Conservation (phyloP, 306 rosid genomes). For the Inga leiocalycina region DNA sequence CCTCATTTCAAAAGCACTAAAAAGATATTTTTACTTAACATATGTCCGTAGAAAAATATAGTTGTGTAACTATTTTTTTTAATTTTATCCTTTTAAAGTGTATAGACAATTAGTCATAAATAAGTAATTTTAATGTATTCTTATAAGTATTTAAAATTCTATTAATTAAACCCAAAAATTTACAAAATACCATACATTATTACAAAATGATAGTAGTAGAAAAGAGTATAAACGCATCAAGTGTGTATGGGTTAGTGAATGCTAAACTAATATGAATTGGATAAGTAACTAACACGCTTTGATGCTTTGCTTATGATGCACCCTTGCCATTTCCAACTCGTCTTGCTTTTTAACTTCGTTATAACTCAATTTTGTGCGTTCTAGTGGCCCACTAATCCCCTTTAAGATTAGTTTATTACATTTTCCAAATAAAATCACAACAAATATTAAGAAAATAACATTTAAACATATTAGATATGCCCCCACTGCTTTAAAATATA, state of each 20-base stretch:
- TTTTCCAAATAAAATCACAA: neutral
- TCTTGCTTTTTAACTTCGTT: neutral
- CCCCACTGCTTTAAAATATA: too few species aligned
- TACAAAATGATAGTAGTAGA: too few species aligned
- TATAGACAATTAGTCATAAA: neutral
- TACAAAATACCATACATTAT: neutral
- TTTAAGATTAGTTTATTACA: neutral
- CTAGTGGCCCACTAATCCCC: neutral
- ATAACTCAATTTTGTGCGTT: neutral
- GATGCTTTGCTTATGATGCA: neutral
- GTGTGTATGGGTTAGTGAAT: neutral
- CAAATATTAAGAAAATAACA: neutral
- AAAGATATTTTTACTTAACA: too few species aligned
- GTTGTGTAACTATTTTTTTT: too few species aligned
- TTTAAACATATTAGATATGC: too few species aligned
- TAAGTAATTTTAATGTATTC: neutral
- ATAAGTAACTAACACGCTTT: neutral
- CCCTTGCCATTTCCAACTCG: neutral
- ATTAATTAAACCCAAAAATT: too few species aligned
- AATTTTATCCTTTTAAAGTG: neutral
- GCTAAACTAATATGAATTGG: neutral
- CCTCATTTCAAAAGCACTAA: too few species aligned
- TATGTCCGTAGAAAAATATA: too few species aligned
- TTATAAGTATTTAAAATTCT: neutral
- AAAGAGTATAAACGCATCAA: too few species aligned